These are phyloP conservation scores for Solanum stenotomum DNA, from an alignment of 257 asterid species.

Conservation along the genomic window DNA sequence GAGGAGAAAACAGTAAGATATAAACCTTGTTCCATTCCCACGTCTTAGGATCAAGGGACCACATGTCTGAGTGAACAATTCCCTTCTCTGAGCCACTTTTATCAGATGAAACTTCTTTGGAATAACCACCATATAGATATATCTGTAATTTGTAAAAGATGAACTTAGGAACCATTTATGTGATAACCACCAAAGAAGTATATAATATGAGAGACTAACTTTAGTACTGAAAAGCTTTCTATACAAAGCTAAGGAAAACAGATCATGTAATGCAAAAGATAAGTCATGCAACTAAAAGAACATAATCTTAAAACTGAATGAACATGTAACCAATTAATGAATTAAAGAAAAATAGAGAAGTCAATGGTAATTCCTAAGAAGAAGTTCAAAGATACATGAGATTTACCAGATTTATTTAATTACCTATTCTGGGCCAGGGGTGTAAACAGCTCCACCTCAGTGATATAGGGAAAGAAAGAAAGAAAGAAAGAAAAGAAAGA, in stretches of 20 bases:
- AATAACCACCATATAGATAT: conserved; percentile 91
- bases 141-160: conserved; percentile 35
- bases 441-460: not conserved
- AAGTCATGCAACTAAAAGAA: not conserved
- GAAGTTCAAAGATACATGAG: not conserved
- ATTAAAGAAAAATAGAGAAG: not conserved
- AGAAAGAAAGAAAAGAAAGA: not conserved
- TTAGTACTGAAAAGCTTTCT: not conserved
- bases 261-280: not conserved
- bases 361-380: not conserved
- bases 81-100: conserved; percentile 86
- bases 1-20: conserved; percentile 4
- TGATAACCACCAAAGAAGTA: not conserved
- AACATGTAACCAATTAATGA: not conserved
- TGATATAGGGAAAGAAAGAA: not conserved
- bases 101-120: conserved; percentile 79
- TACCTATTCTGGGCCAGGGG: not conserved
- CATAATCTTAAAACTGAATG: not conserved
- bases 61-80: conserved; percentile 85
- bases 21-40: conserved; percentile 99
- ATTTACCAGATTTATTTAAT: not conserved
- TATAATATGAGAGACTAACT: not conserved
- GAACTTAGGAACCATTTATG: not conserved
- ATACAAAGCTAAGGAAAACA: not conserved
- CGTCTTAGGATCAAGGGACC: conserved; percentile 91